Evolutionary conservation across 345 rosid genomes (phyloP), one percentile per base, ranked within the genome.

Genomic region (Syzygium jambos): DNA sequence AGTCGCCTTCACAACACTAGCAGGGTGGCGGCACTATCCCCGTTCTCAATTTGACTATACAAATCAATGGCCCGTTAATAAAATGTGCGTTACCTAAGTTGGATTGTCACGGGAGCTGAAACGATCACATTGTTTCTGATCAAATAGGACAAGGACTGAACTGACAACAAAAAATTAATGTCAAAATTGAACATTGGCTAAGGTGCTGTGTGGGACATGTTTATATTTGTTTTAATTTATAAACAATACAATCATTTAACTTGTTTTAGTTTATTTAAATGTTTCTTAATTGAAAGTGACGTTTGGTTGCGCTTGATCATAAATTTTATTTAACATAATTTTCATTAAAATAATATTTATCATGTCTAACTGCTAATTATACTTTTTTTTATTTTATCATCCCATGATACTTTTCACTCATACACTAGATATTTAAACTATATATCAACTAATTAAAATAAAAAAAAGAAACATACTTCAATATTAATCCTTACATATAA

Each of bases 1-100:
- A 0, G 11, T 0, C 23, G 2, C 59, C 11, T 27, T 55, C 59
- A 0, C 2, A 1, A 55, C 2, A 27, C 59, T 22, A 55, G 0
- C 22, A 27, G 27, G 59, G 27, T 21, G 11, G 23, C 1, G 27
- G 11, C 23, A 1, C 25, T 0, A 1, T 55, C 10, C 2, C 59
- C 5, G 22, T 8, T 55, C 59, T 22, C 27, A 22, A 55, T 55
- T 27, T 0, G 12, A 22, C 23, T 55, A 55, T 55, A 55, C 23
- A 55, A 55, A 55, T 55, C 5, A 10, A 4, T 55, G 2, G 27
- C 59, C 27, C 0, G 0, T 55, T 55, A 9, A 55, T 1, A 3
- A 55, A 22, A 55, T 55, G 59, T 55, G 59, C 4, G 22, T 21
- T 55, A 0, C 0, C 22, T 55, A 9, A 38, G 9, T 29, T n/a